These are phyloP conservation scores for Cercospora sp. DNA, from an alignment of 2,329 filamentous ascomycete genomes.

Conservation along the genomic window DNA sequence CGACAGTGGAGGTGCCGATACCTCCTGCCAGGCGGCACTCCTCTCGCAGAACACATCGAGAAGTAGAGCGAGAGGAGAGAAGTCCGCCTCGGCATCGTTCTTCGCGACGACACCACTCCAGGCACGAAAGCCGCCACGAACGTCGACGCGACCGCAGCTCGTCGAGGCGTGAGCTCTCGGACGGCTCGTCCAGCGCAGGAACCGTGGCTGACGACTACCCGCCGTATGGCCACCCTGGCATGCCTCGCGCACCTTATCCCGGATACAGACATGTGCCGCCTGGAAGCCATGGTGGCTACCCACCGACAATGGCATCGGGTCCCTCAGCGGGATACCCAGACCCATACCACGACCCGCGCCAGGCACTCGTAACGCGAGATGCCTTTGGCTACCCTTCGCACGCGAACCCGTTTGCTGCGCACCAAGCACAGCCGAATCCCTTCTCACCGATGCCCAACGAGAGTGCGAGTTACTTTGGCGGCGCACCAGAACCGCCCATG, in stretches of 20 bases:
- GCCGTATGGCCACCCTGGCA: conserved; percentile 40
- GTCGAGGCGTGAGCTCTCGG: conserved; percentile 33
- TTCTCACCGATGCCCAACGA: conserved; percentile 36
- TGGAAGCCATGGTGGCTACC: conserved; percentile 38
- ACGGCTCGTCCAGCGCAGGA: conserved; percentile 40
- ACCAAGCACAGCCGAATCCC: conserved; percentile 29
- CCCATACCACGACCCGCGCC: conserved; percentile 30
- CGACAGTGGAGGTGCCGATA: conserved; percentile 39
- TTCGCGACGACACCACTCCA: conserved; percentile 29
- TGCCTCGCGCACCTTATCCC: conserved; percentile 39
- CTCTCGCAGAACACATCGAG: conserved; percentile 37
- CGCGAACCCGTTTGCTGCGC: conserved; percentile 43
- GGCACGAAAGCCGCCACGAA: conserved; percentile 27
- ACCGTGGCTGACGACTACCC: conserved; percentile 51
- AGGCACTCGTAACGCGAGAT: conserved; percentile 37
- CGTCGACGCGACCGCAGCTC: conserved; percentile 31
- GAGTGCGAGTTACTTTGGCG: conserved; percentile 41
- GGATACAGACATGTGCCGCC: conserved; percentile 35
- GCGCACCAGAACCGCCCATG: conserved; percentile 25
- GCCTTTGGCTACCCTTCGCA: conserved; percentile 41
- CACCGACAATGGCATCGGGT: conserved; percentile 32
- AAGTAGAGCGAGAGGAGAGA: conserved; percentile 25
- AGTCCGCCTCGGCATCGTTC: conserved; percentile 29
- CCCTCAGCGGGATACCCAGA: conserved; percentile 25
- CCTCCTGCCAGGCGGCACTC: conserved; percentile 42